A percentile compares a stretch with the other conserved stretches of the same genome.
Conservation (phyloP, 768 basidiomycete genomes). For the Amanita exitialis region DNA sequence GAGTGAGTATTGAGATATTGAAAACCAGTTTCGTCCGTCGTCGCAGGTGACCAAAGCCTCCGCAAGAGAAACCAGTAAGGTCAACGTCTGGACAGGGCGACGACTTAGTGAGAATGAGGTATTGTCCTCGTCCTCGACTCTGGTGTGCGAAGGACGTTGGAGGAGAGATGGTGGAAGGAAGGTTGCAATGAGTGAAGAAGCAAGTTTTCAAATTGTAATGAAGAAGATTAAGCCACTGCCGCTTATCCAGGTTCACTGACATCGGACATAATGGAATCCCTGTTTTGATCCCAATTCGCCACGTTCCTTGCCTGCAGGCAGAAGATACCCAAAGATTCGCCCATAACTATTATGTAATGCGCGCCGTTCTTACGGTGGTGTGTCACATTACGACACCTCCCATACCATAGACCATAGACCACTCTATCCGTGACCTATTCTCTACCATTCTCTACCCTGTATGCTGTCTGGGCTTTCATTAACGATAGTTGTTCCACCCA, state of each 20-base stretch:
- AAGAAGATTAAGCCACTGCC: conserved; percentile 35
- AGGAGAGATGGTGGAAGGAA: conserved; percentile 23
- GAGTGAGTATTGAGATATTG: conserved; percentile 28
- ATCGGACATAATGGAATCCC: conserved; percentile 34
- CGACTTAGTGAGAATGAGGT: conserved; percentile 21
- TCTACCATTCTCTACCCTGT: neutral
- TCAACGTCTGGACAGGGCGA: conserved; percentile 33
- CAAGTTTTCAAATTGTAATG: conserved; percentile 41
- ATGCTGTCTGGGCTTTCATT: neutral
- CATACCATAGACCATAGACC: neutral
- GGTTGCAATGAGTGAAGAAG: conserved; percentile 33
- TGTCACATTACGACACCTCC: neutral
- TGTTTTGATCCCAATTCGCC: conserved; percentile 50
- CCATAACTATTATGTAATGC: conserved; percentile 25
- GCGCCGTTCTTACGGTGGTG: neutral
- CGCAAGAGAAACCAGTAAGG: conserved; percentile 19
- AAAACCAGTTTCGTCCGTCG: conserved; percentile 21
- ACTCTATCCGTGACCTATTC: too few species aligned
- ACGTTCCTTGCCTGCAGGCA: conserved; percentile 80
- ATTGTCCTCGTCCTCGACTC: conserved; percentile 22
- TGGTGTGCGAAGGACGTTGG: conserved; percentile 22
- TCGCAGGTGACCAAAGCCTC: conserved; percentile 24
- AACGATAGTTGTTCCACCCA: neutral
- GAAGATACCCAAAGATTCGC: conserved; percentile 28
- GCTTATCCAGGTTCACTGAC: conserved; percentile 40